Base-by-base conservation (phyloP, 768 basidiomycete genomes). In the Amanita fuliginea region DNA sequence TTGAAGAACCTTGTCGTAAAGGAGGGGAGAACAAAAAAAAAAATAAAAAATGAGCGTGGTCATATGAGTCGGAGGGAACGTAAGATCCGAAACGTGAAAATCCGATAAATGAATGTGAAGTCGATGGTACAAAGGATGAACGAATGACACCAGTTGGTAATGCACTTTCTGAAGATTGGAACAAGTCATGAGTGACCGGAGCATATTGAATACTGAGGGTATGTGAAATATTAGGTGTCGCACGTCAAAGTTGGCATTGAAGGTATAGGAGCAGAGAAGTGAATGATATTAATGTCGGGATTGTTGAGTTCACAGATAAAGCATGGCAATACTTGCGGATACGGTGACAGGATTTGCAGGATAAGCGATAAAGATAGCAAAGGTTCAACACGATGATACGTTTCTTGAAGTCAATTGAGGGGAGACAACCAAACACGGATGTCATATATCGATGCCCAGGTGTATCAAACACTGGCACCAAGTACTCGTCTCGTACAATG, bases 141-240 rank as follows among this genome's bases (percentile, higher is more conserved):
- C 11, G 47, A 48, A 24, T 19, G 47, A 30, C 22, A 18, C 22
- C n/a, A 39, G 35, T 37, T 47, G 40, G 30, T 40, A 37, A 37
- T 47, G 10, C 16, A 43, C 1, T 30, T 26, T 28, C 7, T 32
- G 32, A 30, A 30, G 5, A 22, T 9, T 41, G 13, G 40, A 42
- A 14, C 6, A 6, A 11, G 7, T 42, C 24, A 14, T 4, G 14
- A 5, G 26, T 28, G 16, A 42, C n/a, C 16, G 26, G 24, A 43
- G n/a, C 41, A 42, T 42, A 14, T 21, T 24, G 41, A n/a, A 16
- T 10, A 37, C n/a, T 22, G 1, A 21, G 14, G 10, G 32, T 28
- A 28, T 28, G 49, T 35, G 48, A 55, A 47, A 43, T 46, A 49
- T 24, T 21, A 47, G 46, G 33, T 47, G 11, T 35, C 46, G 21